phyloP scores from a whole-genome alignment of 805 yeast genomes.

The Pichia deserticola region DNA sequence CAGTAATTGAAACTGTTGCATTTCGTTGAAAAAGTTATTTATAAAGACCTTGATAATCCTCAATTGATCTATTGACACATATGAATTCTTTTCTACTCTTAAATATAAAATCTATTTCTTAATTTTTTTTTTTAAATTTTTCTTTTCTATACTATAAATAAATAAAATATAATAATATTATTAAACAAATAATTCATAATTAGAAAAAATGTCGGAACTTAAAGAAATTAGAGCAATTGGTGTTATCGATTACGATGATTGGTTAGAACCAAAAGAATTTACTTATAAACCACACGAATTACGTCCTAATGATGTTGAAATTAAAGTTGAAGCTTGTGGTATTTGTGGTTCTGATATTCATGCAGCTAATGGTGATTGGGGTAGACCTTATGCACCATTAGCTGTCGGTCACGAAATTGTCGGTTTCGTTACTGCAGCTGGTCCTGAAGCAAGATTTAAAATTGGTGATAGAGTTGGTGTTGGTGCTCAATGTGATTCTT shows the following conservation, averaged over 20 bases:
- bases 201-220: background rate
- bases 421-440: constrained; percentile 35
- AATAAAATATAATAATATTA: too few species aligned
- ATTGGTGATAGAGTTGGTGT: constrained; percentile 46
- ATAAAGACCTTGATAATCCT: too few species aligned
- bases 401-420: constrained; percentile 43
- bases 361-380: constrained; percentile 30
- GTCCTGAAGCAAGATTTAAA: constrained; percentile 28
- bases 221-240: constrained; percentile 15
- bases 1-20: too few species aligned
- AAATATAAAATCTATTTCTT: too few species aligned
- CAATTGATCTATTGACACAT: too few species aligned
- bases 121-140: too few species aligned
- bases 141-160: too few species aligned
- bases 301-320: constrained; percentile 28
- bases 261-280: constrained; percentile 15
- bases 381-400: constrained; percentile 12
- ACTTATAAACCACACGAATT: constrained; percentile 14
- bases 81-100: too few species aligned
- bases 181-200: too few species aligned
- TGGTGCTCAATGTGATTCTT: constrained; percentile 38
- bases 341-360: constrained; percentile 47
- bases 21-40: too few species aligned
- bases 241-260: constrained; percentile 11
- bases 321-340: constrained; percentile 41